These are phyloP conservation scores for Nothophytophthora sp. DNA, from an alignment of 352 stramenopile genomes.

Conservation along the genomic window DNA sequence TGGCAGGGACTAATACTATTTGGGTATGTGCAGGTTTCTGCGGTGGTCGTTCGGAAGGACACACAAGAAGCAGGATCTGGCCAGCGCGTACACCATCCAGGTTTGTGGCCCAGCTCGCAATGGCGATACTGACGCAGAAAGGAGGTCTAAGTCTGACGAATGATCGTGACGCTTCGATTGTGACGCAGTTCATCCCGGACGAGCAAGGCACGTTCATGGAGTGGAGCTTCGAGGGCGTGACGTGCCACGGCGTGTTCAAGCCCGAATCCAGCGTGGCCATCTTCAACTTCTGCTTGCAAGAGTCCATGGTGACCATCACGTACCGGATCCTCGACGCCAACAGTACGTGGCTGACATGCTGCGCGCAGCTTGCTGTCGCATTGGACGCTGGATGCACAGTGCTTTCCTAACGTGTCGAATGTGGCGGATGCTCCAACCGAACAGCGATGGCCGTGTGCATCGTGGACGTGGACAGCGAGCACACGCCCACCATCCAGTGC, in stretches of 20 bases:
- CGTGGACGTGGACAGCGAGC: slow-evolving; percentile 82
- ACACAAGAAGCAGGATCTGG: slow-evolving; percentile 71
- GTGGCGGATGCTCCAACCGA: no score
- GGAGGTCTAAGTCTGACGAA: neutral
- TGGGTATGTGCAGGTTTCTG: no score
- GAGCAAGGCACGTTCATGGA: slow-evolving; percentile 84
- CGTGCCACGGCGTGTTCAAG: slow-evolving; percentile 83
- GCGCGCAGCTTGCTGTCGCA: neutral
- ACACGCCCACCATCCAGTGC: slow-evolving; percentile 81
- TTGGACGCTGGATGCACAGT: no score
- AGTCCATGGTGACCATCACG: slow-evolving; percentile 87
- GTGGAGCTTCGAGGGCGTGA: slow-evolving; percentile 86
- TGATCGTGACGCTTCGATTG: neutral
- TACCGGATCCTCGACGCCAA: slow-evolving; percentile 79
- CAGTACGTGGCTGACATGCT: slow-evolving; percentile 46
- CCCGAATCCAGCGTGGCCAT: slow-evolving; percentile 77
- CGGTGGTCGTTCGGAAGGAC: slow-evolving; percentile 80
- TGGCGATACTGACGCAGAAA: neutral
- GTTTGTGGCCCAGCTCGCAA: slow-evolving; percentile 22
- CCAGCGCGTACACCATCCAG: slow-evolving; percentile 80
- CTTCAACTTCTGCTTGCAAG: slow-evolving; percentile 82
- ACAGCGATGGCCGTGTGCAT: slow-evolving; percentile 86
- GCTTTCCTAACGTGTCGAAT: no score
- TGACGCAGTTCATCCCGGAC: slow-evolving; percentile 77
- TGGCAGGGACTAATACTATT: no score